These are phyloP conservation scores for Blastobotrys parvus DNA, from an alignment of 805 yeast species.

Conservation along the genomic window DNA sequence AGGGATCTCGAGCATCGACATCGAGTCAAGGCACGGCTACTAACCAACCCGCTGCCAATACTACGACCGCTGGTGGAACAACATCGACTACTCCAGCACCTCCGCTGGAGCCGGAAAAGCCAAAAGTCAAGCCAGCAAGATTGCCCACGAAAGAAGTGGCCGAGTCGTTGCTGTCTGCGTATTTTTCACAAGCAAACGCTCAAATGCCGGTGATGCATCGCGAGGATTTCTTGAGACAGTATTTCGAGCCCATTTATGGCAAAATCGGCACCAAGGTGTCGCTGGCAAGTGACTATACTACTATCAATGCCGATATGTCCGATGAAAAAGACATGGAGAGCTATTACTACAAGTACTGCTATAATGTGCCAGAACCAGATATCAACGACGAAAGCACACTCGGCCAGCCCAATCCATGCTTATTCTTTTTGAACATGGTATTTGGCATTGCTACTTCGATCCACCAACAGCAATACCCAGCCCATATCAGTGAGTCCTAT, in stretches of 20 bases:
- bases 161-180: slow-evolving; percentile 50
- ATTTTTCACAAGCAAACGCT: slow-evolving; percentile 72
- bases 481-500: slow-evolving; percentile 60
- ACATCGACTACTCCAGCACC: slow-evolving; percentile 17
- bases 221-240: slow-evolving; percentile 57
- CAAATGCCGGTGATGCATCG: slow-evolving; percentile 81
- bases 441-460: slow-evolving; percentile 78
- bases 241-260: slow-evolving; percentile 79
- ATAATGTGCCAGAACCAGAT: slow-evolving; percentile 3
- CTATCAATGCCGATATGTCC: slow-evolving; percentile 1
- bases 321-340: neutral
- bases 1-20: neutral
- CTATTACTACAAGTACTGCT: slow-evolving; percentile 10
- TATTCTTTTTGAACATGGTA: slow-evolving; percentile 65
- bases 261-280: slow-evolving; percentile 42
- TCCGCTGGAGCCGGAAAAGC: slow-evolving; percentile 1
- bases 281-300: slow-evolving; percentile 33
- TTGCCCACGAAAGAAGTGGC: slow-evolving; percentile 70
- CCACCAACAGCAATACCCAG: slow-evolving; percentile 58
- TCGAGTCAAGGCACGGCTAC: slow-evolving; percentile 11
- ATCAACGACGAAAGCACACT: slow-evolving; percentile 1
- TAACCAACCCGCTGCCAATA: slow-evolving; percentile 4
- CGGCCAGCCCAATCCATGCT: slow-evolving; percentile 14
- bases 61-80: neutral
- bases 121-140: slow-evolving; percentile 33